Evolutionary conservation across 2,329 filamentous ascomycete species (phyloP).

Genomic region (Cladophialophora chaetospira): DNA sequence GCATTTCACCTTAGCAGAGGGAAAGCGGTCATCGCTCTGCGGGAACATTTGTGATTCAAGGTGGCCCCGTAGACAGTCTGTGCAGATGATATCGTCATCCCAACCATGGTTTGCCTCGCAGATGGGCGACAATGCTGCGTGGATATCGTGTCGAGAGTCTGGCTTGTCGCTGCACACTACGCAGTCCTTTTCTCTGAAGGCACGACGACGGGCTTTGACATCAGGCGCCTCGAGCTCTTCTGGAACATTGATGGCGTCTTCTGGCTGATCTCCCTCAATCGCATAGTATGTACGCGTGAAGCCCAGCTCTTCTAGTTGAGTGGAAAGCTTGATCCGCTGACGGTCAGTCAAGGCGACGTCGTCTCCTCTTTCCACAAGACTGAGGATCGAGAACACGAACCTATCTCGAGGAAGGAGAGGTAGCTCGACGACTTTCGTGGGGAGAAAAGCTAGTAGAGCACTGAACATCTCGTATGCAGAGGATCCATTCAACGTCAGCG

Average conservation of each 20-base stretch:
- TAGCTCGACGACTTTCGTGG: not conserved
- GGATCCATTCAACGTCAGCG: conserved; percentile 2
- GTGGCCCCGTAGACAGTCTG: conserved; percentile 11
- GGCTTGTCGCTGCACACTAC: conserved; percentile 12
- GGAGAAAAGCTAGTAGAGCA: not conserved
- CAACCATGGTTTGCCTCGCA: conserved; percentile 15
- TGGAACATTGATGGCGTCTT: conserved; percentile 12
- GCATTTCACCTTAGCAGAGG: conserved; percentile 15
- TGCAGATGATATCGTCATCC: conserved; percentile 17
- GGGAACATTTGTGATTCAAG: conserved; percentile 20
- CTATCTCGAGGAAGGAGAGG: conserved; percentile 7
- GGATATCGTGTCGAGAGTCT: not conserved
- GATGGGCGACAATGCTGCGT: not conserved
- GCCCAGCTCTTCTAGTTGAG: conserved; percentile 1
- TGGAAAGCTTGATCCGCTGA: not conserved
- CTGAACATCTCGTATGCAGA: conserved; percentile 7
- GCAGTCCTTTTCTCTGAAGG: conserved; percentile 15
- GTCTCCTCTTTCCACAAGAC: conserved; percentile 4
- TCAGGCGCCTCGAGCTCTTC: conserved; percentile 10
- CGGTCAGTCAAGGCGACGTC: not conserved
- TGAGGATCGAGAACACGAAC: conserved; percentile 8
- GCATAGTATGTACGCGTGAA: conserved; percentile 12
- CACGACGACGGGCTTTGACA: conserved; percentile 6
- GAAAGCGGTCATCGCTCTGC: conserved; percentile 13
- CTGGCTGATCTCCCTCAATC: conserved; percentile 8